Conservation (phyloP, 345 rosid species). For the Anastatica hierochuntica region DNA sequence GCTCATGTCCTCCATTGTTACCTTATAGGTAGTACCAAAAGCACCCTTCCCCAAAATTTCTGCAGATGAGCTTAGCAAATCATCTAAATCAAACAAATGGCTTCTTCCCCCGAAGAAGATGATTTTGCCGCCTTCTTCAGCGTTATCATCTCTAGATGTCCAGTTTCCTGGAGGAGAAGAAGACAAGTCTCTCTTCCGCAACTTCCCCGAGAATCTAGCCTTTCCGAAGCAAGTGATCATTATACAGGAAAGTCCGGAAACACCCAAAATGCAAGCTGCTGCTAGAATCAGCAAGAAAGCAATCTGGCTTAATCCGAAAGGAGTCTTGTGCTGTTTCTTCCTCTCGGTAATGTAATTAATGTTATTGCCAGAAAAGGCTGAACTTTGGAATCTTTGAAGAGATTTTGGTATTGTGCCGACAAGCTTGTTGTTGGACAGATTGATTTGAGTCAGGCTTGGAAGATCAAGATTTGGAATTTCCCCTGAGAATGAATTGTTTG, state of each 20-base stretch:
- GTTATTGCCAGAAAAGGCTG: slow-evolving; percentile 60
- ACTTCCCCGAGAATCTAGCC: slow-evolving; percentile 26
- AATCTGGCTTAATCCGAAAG: slow-evolving; percentile 33
- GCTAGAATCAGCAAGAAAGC: slow-evolving; percentile 48
- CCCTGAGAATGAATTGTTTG: slow-evolving; percentile 74
- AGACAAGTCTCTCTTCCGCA: slow-evolving; percentile 53
- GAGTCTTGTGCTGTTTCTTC: slow-evolving; percentile 10
- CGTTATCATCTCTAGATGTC: slow-evolving; percentile 57
- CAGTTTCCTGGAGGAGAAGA: slow-evolving; percentile 42
- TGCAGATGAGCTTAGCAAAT: slow-evolving; percentile 85
- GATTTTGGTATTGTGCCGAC: slow-evolving; percentile 52
- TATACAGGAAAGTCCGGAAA: slow-evolving; percentile 35
- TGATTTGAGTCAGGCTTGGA: slow-evolving; percentile 42
- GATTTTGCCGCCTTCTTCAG: slow-evolving; percentile 46
- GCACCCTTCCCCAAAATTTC: slow-evolving; percentile 78
- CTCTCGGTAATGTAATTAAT: slow-evolving; percentile 17
- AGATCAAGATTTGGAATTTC: slow-evolving; percentile 57
- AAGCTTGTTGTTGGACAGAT: slow-evolving; percentile 58
- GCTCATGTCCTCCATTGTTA: slow-evolving; percentile 32
- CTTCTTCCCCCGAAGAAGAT: slow-evolving; percentile 71
- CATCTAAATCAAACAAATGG: slow-evolving; percentile 79
- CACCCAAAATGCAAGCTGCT: slow-evolving; percentile 40
- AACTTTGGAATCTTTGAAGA: slow-evolving; percentile 46
- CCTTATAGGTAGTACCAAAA: slow-evolving; percentile 76
- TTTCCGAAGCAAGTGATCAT: slow-evolving; percentile 33